Evolutionary conservation across 2,329 filamentous ascomycete species (phyloP), one percentile per base, ranked within the genome.

Genomic region (Penicillium sp.): DNA sequence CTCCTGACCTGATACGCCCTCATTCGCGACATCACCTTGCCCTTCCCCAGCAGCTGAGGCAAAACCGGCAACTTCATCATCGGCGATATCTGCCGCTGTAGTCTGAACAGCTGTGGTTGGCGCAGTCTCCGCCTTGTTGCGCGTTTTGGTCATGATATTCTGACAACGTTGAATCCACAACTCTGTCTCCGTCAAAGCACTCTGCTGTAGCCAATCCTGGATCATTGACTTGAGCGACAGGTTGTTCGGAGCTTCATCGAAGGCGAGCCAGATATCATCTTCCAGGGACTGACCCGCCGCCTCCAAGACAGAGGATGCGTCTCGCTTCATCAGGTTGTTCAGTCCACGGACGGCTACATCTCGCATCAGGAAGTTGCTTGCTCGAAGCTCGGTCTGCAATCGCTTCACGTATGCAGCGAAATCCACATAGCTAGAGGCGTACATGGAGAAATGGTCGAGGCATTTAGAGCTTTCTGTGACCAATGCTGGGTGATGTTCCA

Each of bases 41-140:
- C 80, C 81, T 4, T 71, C 75, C 3, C 76, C 80, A 22, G 83
- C 84, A 25, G 87, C 84, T n/a, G 85, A 82, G 28, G 91, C 91
- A 64, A 99, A 97, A 0, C 93, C 93, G 44, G 93, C 93, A 30
- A 95, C 92, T 68, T 99, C 95, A 66, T 99, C 93, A 65, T 99
- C 93, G 55, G 92, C 87, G 0, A 97, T 73, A 60, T 99, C 93
- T n/a, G 88, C 79, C 11, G 80, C 76, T 3, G 78, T 75, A 9
- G 64, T 61, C 31, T 70, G 69, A 19, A 68, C 58, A 6, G 62
- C 61, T 12, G 76, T 74, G 41, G 65, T 68, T 4, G 62, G 58
- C 18, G 60, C 59, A 3, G 58, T 40, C 9, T 82, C 79, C 1
- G 74, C 72, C 63, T 87, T 88, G 27, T 80, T 79, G 56, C 88